Base-by-base conservation (phyloP, 495 filamentous ascomycete genomes). In the Aspergillus cavernicola region DNA sequence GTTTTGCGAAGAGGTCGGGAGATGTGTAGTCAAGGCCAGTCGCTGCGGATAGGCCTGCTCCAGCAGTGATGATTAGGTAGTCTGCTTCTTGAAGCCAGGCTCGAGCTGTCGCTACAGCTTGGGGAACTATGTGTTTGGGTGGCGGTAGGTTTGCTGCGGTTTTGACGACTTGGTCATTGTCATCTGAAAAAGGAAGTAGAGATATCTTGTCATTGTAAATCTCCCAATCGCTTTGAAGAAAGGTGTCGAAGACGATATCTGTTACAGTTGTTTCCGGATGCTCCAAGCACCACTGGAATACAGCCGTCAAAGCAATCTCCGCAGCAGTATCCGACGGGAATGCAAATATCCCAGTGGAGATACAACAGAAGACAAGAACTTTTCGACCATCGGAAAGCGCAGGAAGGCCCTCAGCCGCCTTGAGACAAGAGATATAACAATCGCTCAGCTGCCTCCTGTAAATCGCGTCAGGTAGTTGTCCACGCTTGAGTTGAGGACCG, bases 11-110 rank as follows among this genome's bases (percentile, higher is more conserved):
- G 2, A 64, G 57, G 6, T 43, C 6, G 1, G 32, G 33, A 0
- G 61, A 67, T 36, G 59, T 62, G 44, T 67, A 67, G 48, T 67
- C 64, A 3, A 64, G 53, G 0, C 64, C 64, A 15, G 59, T 53
- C 39, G 64, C 55, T 7, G 64, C 61, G 7, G 64, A 67, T 36
- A 67, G 53, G 4, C 61, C 61, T 4, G 64, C 64, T 2, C 64
- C 64, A 7, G 59, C 62, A 18, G 50, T 56, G 32, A 64, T 60
- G 39, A 63, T 56, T 4, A 66, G 26, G 22, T 49, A 29, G 31
- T 58, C 50, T 44, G 63, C 60, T 23, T 57, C 46, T 16, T 45
- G 6, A 6, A 63, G 43, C 63, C 63, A 66, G 12, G 37, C 23
- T 13, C 50, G 54, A 0, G 60, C 60, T 51, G 38, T 41, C 4